Conservation (phyloP, 2,329 filamentous ascomycete genomes). For the Helicocarpus griseus region DNA sequence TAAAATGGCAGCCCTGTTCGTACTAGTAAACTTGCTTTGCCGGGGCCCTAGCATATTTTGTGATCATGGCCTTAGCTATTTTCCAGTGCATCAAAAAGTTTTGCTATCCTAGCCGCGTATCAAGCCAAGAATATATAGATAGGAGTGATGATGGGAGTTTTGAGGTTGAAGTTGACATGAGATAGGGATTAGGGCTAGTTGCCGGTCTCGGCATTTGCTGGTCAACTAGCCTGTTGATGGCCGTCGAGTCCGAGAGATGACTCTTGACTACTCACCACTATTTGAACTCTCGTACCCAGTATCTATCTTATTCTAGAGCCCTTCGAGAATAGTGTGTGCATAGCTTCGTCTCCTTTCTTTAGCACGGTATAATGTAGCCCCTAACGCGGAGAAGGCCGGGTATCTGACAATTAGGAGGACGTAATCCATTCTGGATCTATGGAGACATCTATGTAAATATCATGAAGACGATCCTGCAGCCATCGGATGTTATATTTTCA, state of each 20-base stretch:
- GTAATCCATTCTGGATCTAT: constrained; percentile 1
- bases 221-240: background rate
- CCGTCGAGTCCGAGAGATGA: background rate
- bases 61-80: too few species aligned
- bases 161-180: background rate
- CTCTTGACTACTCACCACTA: too few species aligned
- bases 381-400: background rate
- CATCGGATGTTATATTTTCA: background rate
- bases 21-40: too few species aligned
- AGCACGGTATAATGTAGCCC: too few species aligned
- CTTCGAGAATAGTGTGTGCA: too few species aligned
- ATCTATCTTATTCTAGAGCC: too few species aligned
- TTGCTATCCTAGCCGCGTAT: too few species aligned
- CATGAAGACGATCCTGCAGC: background rate
- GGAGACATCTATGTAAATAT: background rate
- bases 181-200: background rate
- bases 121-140: background rate
- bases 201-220: background rate
- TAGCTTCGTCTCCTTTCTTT: too few species aligned
- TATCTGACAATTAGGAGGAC: background rate
- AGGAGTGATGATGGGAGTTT: background rate
- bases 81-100: too few species aligned
- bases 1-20: too few species aligned
- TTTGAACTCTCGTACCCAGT: too few species aligned
- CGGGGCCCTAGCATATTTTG: too few species aligned